Evolutionary conservation across 495 filamentous ascomycete species (phyloP).

Genomic region (Glarea lozoyensis): DNA sequence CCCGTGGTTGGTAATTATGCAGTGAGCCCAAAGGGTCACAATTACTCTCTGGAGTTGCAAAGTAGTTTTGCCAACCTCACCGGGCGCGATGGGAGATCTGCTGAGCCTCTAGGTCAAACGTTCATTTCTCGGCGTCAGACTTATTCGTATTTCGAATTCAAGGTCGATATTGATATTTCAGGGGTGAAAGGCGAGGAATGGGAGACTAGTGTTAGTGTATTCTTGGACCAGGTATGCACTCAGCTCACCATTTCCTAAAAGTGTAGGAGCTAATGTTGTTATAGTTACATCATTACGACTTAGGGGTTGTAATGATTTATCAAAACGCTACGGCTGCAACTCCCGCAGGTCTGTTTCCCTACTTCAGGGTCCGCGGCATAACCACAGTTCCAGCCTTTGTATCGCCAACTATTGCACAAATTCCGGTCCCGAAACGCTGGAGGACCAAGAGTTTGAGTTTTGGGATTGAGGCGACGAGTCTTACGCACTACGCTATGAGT

Average conservation of each 20-base stretch:
- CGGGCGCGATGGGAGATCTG: constrained; percentile 14
- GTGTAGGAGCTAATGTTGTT: background rate
- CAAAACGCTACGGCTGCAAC: background rate
- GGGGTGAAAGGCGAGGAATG: background rate
- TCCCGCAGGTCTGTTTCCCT: background rate
- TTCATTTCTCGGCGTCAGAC: constrained; percentile 40
- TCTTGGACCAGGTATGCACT: constrained; percentile 20
- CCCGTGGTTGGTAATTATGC: constrained; percentile 29
- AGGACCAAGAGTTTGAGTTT: background rate
- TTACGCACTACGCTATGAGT: constrained; percentile 4
- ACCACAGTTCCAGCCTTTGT: constrained; percentile 9
- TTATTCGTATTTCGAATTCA: constrained; percentile 39
- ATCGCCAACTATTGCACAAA: constrained; percentile 1
- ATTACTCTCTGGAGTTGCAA: constrained; percentile 28
- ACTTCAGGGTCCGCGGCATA: constrained; percentile 10
- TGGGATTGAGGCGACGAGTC: constrained; percentile 1
- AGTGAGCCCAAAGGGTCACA: constrained; percentile 25
- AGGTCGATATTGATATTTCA: constrained; percentile 18
- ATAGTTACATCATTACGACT: constrained; percentile 9
- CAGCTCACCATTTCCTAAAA: background rate
- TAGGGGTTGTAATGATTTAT: constrained; percentile 8
- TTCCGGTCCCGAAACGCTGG: constrained; percentile 4
- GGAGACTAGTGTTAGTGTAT: constrained; percentile 30
- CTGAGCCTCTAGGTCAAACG: constrained; percentile 28
- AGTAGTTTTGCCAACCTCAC: constrained; percentile 40